These are phyloP conservation scores for Blastocystis sp. DNA, from an alignment of 352 stramenopile genomes.

Conservation along the genomic window DNA sequence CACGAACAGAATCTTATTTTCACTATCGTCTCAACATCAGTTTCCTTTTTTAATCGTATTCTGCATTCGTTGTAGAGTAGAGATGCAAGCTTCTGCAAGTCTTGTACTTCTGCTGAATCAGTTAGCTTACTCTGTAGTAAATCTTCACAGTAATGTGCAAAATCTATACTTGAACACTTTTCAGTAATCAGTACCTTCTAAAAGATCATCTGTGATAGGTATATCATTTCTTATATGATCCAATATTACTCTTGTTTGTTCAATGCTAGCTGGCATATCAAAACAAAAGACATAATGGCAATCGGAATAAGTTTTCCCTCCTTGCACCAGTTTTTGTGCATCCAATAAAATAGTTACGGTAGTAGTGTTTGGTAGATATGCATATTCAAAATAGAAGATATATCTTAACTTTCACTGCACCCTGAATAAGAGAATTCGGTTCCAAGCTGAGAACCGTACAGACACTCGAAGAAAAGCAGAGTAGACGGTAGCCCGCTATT, in stretches of 20 bases:
- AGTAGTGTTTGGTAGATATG: too few relatives aligned
- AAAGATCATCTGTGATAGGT: not conserved
- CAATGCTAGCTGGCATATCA: not conserved
- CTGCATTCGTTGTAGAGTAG: constrained; percentile 25
- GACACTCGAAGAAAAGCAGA: too few relatives aligned
- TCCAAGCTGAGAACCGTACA: too few relatives aligned
- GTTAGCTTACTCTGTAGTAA: not conserved
- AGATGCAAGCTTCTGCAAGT: not conserved
- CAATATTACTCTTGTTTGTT: not conserved
- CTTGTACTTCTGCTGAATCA: not conserved
- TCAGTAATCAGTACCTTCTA: not conserved
- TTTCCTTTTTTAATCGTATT: not conserved
- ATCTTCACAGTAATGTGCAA: not conserved
- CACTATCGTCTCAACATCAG: not conserved
- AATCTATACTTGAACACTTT: not conserved
- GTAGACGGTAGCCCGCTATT: too few relatives aligned
- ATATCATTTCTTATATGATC: not conserved
- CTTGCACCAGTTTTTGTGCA: constrained; percentile 28
- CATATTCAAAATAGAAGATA: too few relatives aligned
- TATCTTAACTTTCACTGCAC: too few relatives aligned
- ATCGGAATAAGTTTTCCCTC: not conserved
- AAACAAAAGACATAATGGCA: too few relatives aligned
- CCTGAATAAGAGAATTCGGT: too few relatives aligned
- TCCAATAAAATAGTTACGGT: not conserved
- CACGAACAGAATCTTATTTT: not conserved